Conservation (phyloP, 78 protist species). For the Polysphondylium violaceum region DNA sequence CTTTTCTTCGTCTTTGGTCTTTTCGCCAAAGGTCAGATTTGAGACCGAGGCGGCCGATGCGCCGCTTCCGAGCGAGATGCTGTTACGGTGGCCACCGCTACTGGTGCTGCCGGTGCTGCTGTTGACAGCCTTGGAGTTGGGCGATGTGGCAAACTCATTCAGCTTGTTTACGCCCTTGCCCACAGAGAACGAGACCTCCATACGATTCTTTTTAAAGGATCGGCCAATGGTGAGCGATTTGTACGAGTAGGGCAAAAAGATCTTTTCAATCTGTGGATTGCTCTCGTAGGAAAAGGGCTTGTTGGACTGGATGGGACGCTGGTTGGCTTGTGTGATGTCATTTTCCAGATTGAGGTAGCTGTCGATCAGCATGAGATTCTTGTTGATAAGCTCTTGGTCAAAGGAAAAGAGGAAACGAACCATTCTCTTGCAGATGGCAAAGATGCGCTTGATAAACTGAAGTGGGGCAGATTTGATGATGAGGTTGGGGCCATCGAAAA, state of each 20-base stretch:
- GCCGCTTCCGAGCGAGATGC: not conserved
- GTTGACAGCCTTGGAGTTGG: not conserved
- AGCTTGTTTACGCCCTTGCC: not conserved
- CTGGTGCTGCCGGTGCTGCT: not conserved
- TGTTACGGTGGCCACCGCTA: not conserved
- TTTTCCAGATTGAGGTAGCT: conserved; percentile 53
- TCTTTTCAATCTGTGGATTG: conserved; percentile 65
- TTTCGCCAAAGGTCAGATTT: conserved; percentile 45
- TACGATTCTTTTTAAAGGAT: conserved; percentile 43
- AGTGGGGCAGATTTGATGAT: conserved; percentile 58
- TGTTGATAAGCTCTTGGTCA: conserved; percentile 70
- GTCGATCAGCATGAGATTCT: conserved; percentile 71
- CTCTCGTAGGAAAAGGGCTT: conserved; percentile 67
- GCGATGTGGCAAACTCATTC: not conserved
- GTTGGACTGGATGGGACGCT: conserved; percentile 20
- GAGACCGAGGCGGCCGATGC: not conserved
- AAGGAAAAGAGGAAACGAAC: conserved; percentile 71
- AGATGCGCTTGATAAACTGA: conserved; percentile 42
- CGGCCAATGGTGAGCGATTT: conserved; percentile 57
- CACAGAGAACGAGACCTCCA: conserved; percentile 52
- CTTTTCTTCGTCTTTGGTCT: conserved; percentile 76
- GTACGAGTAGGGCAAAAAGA: conserved; percentile 54
- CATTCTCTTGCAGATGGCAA: conserved; percentile 44
- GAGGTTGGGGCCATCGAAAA: conserved; percentile 64
- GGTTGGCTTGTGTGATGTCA: conserved; percentile 57